phyloP scores from a whole-genome alignment of 179 eudicot genomes.

The Sideroxylon spinosum region DNA sequence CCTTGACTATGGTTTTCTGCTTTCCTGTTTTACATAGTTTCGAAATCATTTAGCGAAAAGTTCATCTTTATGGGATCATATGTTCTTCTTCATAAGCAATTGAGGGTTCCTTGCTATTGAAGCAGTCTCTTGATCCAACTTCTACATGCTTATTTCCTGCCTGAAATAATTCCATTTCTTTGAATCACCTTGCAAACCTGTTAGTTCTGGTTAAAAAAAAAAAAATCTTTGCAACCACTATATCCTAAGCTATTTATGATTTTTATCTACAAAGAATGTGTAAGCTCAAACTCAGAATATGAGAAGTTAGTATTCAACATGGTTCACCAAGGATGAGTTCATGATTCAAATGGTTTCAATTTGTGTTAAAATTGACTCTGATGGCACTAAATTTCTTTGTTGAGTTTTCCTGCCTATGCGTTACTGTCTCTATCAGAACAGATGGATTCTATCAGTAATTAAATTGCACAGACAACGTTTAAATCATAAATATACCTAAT shows the following conservation, averaged over 20 bases:
- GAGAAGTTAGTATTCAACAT: too few species aligned
- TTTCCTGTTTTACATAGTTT: not conserved
- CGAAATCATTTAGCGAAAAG: too few species aligned
- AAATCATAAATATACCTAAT: not conserved
- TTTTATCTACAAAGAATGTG: too few species aligned
- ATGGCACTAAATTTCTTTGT: conserved; percentile 1
- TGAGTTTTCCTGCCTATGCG: not conserved
- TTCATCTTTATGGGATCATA: too few species aligned
- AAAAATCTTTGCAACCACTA: not conserved
- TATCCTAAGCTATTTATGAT: not conserved
- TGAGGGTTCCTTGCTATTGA: too few species aligned
- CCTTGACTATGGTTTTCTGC: not conserved
- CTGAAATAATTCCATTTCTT: too few species aligned
- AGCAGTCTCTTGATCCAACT: not conserved
- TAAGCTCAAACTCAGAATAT: not conserved
- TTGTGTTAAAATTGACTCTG: not conserved
- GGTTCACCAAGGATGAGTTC: not conserved
- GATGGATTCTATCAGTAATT: not conserved
- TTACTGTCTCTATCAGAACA: not conserved
- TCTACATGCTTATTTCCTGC: not conserved
- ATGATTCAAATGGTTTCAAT: not conserved
- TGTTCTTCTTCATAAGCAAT: too few species aligned
- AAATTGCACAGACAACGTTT: not conserved
- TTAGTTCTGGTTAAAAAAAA: not conserved
- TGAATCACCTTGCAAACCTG: too few species aligned